Evolutionary conservation across 768 basidiomycete genomes (phyloP), one percentile per base, ranked within the genome.

Genomic region (Boletus barrowsii): DNA sequence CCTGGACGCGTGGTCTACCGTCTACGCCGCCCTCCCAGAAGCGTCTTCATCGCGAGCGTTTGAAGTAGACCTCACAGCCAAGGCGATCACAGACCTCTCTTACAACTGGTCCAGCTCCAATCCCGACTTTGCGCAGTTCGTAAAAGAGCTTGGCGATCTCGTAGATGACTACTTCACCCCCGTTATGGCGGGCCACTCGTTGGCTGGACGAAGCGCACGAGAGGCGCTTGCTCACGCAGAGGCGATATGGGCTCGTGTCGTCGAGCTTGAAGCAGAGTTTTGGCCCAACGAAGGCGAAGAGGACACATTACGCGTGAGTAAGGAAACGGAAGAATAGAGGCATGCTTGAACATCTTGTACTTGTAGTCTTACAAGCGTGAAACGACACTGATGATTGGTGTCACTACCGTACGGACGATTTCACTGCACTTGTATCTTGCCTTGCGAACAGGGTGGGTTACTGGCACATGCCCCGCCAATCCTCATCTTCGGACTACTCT

Each of bases 1-100:
- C 63, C 72, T 88, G 26, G 81, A 84, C 47, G 81, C 86, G 4
- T 90, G 88, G 89, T 74, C 75, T 1, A 70, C 72, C 49, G 83
- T 85, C 36, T 64, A 69, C 40, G 46, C 55, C 0, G 55, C 55
- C 5, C 54, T 61, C 50, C 18, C 57, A 4, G 47, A 39, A 10
- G 33, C 33, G 10, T 40, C 30, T 3, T 13, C 26, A 0, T 20
- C 43, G 3, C 26, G 42, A 18, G 20, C 3, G 7, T 24, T 40
- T 2, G 42, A 42, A 32, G 22, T 22, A 3, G 59, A 59, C 17
- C 47, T 53, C n/a, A 59, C 66, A 15, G 45, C 53, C 20, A 40
- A 55, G 32, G 78, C 79, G 2, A 63, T 85, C 29, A 55, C 59
- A 7, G 68, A 75, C n/a, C 77, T 91, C 35, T 79, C 83, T 17